These are phyloP conservation scores for Beauveria pseudobassiana DNA, from an alignment of 2,329 filamentous ascomycete species.

Conservation along the genomic window DNA sequence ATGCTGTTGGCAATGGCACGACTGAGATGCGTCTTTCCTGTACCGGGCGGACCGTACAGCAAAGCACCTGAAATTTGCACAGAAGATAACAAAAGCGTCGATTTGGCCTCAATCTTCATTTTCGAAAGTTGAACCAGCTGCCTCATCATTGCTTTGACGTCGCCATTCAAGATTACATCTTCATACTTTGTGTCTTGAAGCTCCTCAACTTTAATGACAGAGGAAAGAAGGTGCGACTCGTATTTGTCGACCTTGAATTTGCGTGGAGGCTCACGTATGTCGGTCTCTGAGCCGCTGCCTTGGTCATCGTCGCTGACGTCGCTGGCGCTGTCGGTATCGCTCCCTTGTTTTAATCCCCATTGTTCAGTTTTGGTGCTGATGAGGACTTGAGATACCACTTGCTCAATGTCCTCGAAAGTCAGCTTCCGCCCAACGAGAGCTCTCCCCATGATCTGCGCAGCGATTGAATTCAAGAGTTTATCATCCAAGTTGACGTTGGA, in stretches of 20 bases:
- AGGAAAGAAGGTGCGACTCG: neutral
- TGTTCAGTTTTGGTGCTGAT: neutral
- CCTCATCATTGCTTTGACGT: neutral
- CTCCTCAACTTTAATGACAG: neutral
- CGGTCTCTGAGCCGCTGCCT: too few relatives aligned
- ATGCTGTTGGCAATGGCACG: constrained; percentile 17
- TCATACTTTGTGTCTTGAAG: neutral
- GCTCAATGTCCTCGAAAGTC: neutral
- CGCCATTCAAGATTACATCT: neutral
- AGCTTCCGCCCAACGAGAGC: neutral
- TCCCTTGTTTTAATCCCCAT: neutral
- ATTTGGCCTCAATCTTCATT: neutral
- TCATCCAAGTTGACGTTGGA: too few relatives aligned
- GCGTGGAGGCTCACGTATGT: too few relatives aligned
- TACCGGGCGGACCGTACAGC: constrained; percentile 23
- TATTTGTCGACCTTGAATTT: neutral
- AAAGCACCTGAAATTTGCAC: constrained; percentile 17
- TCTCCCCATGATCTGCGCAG: neutral
- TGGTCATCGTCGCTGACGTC: neutral
- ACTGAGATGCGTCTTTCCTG: constrained; percentile 22
- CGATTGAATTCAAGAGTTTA: neutral
- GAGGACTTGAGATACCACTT: neutral
- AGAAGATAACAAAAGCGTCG: neutral
- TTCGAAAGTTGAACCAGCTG: neutral
- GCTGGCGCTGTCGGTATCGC: neutral